Conservation (phyloP, 768 basidiomycete species). For the Piloderma croceum region DNA sequence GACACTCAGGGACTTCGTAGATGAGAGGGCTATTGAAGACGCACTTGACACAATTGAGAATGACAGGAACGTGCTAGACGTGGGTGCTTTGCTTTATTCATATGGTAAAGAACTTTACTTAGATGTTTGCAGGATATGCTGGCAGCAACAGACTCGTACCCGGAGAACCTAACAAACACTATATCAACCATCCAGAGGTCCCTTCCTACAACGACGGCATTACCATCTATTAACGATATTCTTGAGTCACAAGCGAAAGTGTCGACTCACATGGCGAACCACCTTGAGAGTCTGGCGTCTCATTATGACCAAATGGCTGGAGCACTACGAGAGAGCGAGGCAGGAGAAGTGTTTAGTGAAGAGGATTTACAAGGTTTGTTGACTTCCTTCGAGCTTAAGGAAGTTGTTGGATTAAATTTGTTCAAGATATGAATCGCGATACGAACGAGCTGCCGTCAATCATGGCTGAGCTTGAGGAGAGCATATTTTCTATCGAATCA, state of each 20-base stretch:
- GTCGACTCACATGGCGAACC: conserved; percentile 63
- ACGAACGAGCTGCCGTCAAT: conserved; percentile 73
- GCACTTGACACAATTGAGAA: conserved; percentile 66
- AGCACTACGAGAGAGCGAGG: conserved; percentile 61
- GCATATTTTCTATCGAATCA: conserved; percentile 44
- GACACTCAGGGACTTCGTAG: conserved; percentile 79
- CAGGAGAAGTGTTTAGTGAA: conserved; percentile 60
- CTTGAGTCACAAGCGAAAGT: conserved; percentile 45
- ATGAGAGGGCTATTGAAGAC: conserved; percentile 77
- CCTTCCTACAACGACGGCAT: conserved; percentile 35
- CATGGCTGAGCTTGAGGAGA: conserved; percentile 64
- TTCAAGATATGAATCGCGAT: conserved; percentile 75
- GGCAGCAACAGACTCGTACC: conserved; percentile 58
- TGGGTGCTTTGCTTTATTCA: conserved; percentile 28
- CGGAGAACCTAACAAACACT: conserved; percentile 53
- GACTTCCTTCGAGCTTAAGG: background rate
- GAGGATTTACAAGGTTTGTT: conserved; percentile 62
- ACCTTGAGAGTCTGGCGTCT: conserved; percentile 62
- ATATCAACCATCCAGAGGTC: conserved; percentile 51
- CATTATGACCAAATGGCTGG: conserved; percentile 77
- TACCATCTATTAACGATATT: conserved; percentile 41
- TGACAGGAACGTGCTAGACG: conserved; percentile 64
- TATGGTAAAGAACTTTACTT: background rate
- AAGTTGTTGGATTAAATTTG: conserved; percentile 1
- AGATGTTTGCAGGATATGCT: conserved; percentile 46